phyloP scores from a whole-genome alignment of 345 rosid genomes.

The Orychophragmus violaceus region DNA sequence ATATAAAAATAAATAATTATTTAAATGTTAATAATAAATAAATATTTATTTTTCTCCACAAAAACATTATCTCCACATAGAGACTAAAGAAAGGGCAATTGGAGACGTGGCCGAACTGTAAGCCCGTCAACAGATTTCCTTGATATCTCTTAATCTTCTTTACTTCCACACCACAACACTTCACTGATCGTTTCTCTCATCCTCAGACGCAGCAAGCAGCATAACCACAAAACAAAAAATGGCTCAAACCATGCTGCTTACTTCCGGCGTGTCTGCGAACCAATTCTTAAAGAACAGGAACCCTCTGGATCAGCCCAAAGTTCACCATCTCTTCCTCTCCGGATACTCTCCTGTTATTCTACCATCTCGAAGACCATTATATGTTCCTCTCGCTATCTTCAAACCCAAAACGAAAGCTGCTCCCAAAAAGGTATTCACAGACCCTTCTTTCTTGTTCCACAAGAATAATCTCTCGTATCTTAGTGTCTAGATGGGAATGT shows the following conservation, averaged over 20 bases:
- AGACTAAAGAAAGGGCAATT: not conserved
- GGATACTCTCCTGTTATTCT: constrained; percentile 19
- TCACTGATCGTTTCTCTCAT: not conserved
- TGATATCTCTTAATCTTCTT: constrained; percentile 29
- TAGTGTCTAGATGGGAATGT: not conserved
- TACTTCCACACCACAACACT: constrained; percentile 36
- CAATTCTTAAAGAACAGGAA: constrained; percentile 41
- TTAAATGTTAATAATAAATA: not conserved
- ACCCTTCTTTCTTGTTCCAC: not conserved
- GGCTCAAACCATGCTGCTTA: constrained; percentile 87
- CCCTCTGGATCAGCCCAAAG: constrained; percentile 47
- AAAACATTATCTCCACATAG: constrained; percentile 25
- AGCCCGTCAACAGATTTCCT: constrained; percentile 41
- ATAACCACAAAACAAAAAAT: constrained; percentile 22
- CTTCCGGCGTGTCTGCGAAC: constrained; percentile 54
- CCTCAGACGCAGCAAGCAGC: constrained; percentile 1
- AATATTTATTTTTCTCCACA: constrained; percentile 10
- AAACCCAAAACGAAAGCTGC: constrained; percentile 79
- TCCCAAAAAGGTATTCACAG: constrained; percentile 51
- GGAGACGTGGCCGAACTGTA: constrained; percentile 52
- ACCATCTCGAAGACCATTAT: constrained; percentile 27
- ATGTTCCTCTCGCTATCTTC: constrained; percentile 61
- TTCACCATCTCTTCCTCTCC: constrained; percentile 42
- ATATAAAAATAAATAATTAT: not conserved
- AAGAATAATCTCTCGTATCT: not conserved